These are phyloP conservation scores for Schoenoplectus triqueter DNA, from an alignment of 202 grass and related monocot genomes.

Conservation along the genomic window DNA sequence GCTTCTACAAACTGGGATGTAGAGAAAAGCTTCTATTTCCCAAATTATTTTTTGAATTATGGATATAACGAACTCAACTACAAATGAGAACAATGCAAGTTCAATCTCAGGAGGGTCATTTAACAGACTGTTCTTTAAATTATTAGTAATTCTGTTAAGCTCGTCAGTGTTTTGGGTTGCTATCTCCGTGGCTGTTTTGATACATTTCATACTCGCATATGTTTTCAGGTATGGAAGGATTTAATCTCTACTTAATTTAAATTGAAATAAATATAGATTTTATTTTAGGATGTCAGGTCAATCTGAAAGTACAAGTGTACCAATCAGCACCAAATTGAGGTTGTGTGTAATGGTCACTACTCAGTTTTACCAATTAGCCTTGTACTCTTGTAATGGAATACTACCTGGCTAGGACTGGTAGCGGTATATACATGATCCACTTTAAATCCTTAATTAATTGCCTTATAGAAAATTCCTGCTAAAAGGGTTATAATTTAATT, in stretches of 20 bases:
- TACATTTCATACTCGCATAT: conserved; percentile 39
- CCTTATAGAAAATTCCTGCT: not conserved
- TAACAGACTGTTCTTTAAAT: conserved; percentile 27
- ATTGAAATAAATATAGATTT: not conserved
- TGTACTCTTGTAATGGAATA: conserved; percentile 10
- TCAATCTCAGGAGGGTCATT: conserved; percentile 15
- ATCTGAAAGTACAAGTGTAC: not conserved
- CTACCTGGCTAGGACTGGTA: not conserved
- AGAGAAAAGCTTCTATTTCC: not conserved
- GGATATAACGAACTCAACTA: conserved; percentile 23
- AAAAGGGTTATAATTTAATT: not conserved
- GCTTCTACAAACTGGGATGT: conserved; percentile 6
- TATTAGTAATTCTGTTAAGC: conserved; percentile 31
- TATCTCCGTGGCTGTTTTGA: conserved; percentile 35
- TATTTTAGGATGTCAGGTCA: not conserved
- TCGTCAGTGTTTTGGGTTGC: conserved; percentile 38
- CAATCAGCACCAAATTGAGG: conserved; percentile 10
- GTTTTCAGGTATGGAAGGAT: conserved; percentile 35
- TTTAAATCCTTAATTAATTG: not conserved
- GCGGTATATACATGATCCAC: not conserved
- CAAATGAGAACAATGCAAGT: conserved; percentile 9
- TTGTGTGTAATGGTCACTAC: not conserved
- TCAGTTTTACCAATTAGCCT: not conserved
- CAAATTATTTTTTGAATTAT: not conserved
- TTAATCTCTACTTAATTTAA: not conserved